Conservation (phyloP, 2,329 filamentous ascomycete genomes). For the Septoria linicola region DNA sequence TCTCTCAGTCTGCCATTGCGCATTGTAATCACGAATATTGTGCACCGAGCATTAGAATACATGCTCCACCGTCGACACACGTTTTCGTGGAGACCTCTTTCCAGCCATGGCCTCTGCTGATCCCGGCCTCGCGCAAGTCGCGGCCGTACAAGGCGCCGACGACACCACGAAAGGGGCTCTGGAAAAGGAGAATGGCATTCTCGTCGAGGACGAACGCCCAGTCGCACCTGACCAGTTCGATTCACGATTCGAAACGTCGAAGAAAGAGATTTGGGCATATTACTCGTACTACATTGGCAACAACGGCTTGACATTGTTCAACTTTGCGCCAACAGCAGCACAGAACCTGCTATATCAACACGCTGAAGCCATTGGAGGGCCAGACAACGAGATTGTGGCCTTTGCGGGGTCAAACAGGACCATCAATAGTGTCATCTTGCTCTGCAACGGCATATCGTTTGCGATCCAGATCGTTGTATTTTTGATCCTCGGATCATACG, state of each 20-base stretch:
- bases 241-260: slow-evolving; percentile 52
- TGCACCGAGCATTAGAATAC: no score
- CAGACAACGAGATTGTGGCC: slow-evolving; percentile 50
- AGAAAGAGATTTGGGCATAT: slow-evolving; percentile 51
- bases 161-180: slow-evolving; percentile 36
- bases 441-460: slow-evolving; percentile 67
- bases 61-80: slow-evolving; percentile 15
- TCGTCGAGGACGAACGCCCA: slow-evolving; percentile 40
- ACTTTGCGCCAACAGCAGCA: slow-evolving; percentile 64
- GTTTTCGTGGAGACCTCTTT: slow-evolving; percentile 20
- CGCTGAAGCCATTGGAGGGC: slow-evolving; percentile 44
- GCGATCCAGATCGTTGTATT: slow-evolving; percentile 63
- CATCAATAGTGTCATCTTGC: slow-evolving; percentile 65
- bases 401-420: slow-evolving; percentile 59
- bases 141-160: slow-evolving; percentile 29
- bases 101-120: slow-evolving; percentile 38
- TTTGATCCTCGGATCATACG: slow-evolving; percentile 53
- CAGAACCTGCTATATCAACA: slow-evolving; percentile 64
- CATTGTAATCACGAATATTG: no score
- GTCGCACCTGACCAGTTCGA: slow-evolving; percentile 58
- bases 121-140: slow-evolving; percentile 34
- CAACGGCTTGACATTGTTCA: slow-evolving; percentile 63
- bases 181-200: slow-evolving; percentile 26
- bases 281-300: slow-evolving; percentile 64
- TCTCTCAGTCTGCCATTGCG: no score